Evolutionary conservation across 257 asterid species (phyloP).

Genomic region (Forsythia viridissima): DNA sequence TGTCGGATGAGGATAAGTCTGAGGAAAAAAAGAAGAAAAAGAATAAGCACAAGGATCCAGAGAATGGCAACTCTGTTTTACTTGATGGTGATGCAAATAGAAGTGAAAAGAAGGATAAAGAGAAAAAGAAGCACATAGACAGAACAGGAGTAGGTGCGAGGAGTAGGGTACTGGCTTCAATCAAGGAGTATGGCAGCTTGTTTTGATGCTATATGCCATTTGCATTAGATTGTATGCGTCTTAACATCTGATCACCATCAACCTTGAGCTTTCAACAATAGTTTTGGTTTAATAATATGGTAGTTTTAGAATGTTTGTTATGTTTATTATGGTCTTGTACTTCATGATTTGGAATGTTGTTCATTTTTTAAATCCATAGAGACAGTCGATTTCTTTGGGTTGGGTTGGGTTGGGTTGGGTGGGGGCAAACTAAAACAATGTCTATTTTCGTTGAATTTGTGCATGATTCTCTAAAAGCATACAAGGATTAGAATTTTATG

Average conservation of each 20-base stretch:
- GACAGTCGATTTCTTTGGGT: too few relatives aligned
- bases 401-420: too few relatives aligned
- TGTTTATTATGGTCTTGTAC: constrained; percentile 26
- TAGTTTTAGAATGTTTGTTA: constrained; percentile 17
- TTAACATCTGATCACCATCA: constrained; percentile 8
- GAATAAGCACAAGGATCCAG: constrained; percentile 41
- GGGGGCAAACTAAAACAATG: too few relatives aligned
- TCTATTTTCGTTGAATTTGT: too few relatives aligned
- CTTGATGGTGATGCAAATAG: constrained; percentile 39
- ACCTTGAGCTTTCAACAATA: constrained; percentile 3
- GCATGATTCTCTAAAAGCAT: neutral
- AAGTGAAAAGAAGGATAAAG: constrained; percentile 43
- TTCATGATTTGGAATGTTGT: constrained; percentile 22
- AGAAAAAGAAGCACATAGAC: constrained; percentile 66
- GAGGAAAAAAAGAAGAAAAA: constrained; percentile 71
- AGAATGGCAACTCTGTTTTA: constrained; percentile 42
- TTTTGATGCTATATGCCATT: constrained; percentile 30
- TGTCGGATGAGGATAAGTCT: constrained; percentile 54
- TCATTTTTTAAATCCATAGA: constrained; percentile 10
- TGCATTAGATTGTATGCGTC: constrained; percentile 19
- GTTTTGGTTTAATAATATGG: constrained; percentile 25
- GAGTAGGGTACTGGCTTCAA: constrained; percentile 7
- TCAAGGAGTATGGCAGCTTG: neutral
- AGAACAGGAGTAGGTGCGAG: constrained; percentile 33
- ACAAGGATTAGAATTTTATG: neutral